phyloP scores from a whole-genome alignment of 345 rosid genomes.

The Lepidium sativum region DNA sequence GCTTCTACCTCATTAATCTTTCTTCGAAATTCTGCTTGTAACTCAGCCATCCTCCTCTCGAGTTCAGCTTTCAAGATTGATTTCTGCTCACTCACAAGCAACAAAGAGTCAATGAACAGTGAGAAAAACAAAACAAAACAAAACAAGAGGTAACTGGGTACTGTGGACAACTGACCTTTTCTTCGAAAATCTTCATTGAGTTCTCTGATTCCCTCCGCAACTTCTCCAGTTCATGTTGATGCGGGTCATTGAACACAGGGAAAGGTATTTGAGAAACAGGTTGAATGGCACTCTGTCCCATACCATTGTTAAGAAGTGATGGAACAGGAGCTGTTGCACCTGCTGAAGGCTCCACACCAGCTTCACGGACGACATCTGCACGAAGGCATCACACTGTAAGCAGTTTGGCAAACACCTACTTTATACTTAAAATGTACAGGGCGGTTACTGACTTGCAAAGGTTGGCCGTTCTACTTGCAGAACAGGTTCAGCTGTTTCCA shows the following conservation, averaged over 20 bases:
- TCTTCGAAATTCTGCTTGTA: constrained; percentile 22
- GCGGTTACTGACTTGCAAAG: constrained; percentile 22
- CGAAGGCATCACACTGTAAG: constrained; percentile 3
- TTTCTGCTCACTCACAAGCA: constrained; percentile 15
- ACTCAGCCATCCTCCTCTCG: constrained; percentile 24
- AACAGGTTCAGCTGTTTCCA: constrained; percentile 7
- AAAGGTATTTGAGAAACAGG: constrained; percentile 24
- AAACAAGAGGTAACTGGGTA: constrained; percentile 3
- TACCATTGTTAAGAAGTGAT: constrained; percentile 10
- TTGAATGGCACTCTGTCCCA: constrained; percentile 6
- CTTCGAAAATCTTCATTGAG: constrained; percentile 17
- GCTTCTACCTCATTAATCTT: constrained; percentile 12
- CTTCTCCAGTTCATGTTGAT: constrained; percentile 28
- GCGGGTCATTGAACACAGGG: constrained; percentile 24
- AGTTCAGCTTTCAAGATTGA: constrained; percentile 23
- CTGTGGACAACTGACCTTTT: constrained; percentile 11
- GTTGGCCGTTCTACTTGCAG: constrained; percentile 18
- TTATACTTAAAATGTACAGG: not conserved
- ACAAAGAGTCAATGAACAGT: not conserved
- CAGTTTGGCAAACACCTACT: constrained; percentile 3
- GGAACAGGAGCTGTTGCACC: constrained; percentile 13
- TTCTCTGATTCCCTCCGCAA: constrained; percentile 29
- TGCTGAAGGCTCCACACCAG: constrained; percentile 11
- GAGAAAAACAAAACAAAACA: not conserved
- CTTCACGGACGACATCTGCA: constrained; percentile 15